Base-by-base conservation (phyloP, 768 basidiomycete genomes). In the Boletus eberwhitei region DNA sequence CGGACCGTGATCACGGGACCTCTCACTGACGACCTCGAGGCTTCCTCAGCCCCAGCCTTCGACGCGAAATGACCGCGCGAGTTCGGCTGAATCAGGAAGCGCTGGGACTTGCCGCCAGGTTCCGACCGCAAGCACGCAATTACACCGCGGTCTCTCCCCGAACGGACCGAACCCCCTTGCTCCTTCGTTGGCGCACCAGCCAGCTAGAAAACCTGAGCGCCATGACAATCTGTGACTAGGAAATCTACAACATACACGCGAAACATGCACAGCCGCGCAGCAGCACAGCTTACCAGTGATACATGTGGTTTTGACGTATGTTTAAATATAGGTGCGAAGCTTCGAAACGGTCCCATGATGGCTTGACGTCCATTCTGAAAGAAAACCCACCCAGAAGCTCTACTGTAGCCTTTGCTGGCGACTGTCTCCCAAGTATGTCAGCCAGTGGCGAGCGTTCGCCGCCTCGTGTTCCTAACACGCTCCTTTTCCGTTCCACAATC, bases 41-140 rank as follows among this genome's bases (percentile, higher is more conserved):
- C 67, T 44, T 51, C 53, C 57, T 55, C 48, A 49, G 54, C 54
- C 26, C 54, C 9, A 54, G 45, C 57, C 51, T 60, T 50, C 31
- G 40, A 51, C 61, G 61, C 66, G 66, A 67, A 57, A 68, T 68
- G 66, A 68, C 65, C 67, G 66, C 68, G 65, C 53, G 66, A 67
- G 47, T 42, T 13, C 2, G 4, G 2, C 59, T 37, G 16, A 31
- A 58, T 61, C 54, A 37, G 59, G 61, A 40, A 57, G 32, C 31
- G 12, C 43, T 57, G 59, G 54, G 16, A 48, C 45, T 48, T 58
- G n/a, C 46, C 58, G 26, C 17, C 13, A 32, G 35, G 11, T 19
- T 38, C 29, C n/a, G 24, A 14, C 29, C 12, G 16, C 6, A 42
- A n/a, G 19, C 24, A 21, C 17, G 31, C 44, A 22, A 52, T 52